Percentiles rank a stretch among this genome's conserved stretches.
Evolutionary conservation across 2,329 filamentous ascomycete species (phyloP).

Genomic region (Penicillium sp.): DNA sequence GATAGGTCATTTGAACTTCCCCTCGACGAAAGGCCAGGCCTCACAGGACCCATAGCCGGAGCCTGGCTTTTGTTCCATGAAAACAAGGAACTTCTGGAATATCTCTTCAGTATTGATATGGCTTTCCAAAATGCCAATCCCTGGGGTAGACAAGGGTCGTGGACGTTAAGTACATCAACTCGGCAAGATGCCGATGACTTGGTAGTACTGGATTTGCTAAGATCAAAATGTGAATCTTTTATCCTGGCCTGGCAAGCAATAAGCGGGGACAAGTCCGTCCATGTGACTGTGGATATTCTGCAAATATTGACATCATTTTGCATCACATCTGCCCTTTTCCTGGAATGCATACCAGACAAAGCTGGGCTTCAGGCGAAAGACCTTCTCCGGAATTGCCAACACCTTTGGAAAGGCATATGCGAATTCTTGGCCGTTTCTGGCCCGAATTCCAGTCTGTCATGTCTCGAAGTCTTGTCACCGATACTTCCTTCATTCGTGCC

Average conservation of each 20-base stretch:
- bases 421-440: slow-evolving; percentile 35
- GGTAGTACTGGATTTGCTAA: slow-evolving; percentile 51
- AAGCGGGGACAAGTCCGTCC: slow-evolving; percentile 46
- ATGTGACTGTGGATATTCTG: slow-evolving; percentile 55
- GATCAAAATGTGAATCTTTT: slow-evolving; percentile 51
- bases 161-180: slow-evolving; percentile 28
- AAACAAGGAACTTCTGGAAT: slow-evolving; percentile 51
- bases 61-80: slow-evolving; percentile 47
- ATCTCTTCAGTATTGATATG: slow-evolving; percentile 51
- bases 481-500: slow-evolving; percentile 32
- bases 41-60: slow-evolving; percentile 35
- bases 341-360: slow-evolving; percentile 40
- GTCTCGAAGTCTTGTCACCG: slow-evolving; percentile 39
- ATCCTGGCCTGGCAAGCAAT: slow-evolving; percentile 50
- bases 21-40: slow-evolving; percentile 26
- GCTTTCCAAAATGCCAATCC: slow-evolving; percentile 25
- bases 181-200: slow-evolving; percentile 40
- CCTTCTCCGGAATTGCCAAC: slow-evolving; percentile 32
- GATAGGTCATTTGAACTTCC: slow-evolving; percentile 51
- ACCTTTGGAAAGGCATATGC: slow-evolving; percentile 42
- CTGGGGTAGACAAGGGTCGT: slow-evolving; percentile 28
- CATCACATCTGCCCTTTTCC: slow-evolving; percentile 45
- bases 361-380: slow-evolving; percentile 33
- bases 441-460: slow-evolving; percentile 32
- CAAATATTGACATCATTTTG: slow-evolving; percentile 56